phyloP scores from a whole-genome alignment of 75 land plant species.

The Adiantum capillusveneris region DNA sequence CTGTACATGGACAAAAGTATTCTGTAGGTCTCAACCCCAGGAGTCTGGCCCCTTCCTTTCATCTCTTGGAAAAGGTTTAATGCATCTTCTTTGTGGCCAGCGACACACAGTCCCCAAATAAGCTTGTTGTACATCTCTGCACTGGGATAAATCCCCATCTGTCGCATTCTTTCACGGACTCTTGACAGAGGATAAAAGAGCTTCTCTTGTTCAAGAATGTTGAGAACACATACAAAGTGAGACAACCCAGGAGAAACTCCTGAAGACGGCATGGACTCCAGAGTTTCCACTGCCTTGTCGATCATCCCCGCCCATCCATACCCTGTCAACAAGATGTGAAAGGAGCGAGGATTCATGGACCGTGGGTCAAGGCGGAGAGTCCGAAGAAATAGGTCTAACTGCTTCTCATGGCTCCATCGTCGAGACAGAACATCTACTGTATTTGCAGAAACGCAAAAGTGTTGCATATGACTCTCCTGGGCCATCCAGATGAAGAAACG shows the following conservation, averaged over 20 bases:
- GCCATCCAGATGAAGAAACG: conserved; percentile 2
- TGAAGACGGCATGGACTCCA: not conserved
- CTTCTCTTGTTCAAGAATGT: not conserved
- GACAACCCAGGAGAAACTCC: not conserved
- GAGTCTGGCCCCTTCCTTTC: not conserved
- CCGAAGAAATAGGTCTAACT: not conserved
- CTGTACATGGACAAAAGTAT: not conserved
- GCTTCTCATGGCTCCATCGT: not conserved
- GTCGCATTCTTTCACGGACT: not conserved
- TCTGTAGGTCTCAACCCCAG: not conserved
- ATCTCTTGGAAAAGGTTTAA: not conserved
- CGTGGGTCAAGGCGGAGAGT: not conserved
- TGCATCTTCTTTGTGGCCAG: not conserved
- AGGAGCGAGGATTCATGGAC: not conserved
- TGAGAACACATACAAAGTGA: not conserved
- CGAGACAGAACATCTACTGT: not conserved
- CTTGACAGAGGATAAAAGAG: not conserved
- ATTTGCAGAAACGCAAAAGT: not conserved
- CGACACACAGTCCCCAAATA: not conserved
- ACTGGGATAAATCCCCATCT: not conserved
- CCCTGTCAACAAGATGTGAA: not conserved
- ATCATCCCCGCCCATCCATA: conserved; percentile 5
- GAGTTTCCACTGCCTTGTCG: conserved; percentile 1
- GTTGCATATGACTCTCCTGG: not conserved
- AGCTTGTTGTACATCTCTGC: not conserved